These are phyloP conservation scores for Lasiodiplodia theobromae DNA, from an alignment of 2,329 filamentous ascomycete genomes.

Conservation along the genomic window DNA sequence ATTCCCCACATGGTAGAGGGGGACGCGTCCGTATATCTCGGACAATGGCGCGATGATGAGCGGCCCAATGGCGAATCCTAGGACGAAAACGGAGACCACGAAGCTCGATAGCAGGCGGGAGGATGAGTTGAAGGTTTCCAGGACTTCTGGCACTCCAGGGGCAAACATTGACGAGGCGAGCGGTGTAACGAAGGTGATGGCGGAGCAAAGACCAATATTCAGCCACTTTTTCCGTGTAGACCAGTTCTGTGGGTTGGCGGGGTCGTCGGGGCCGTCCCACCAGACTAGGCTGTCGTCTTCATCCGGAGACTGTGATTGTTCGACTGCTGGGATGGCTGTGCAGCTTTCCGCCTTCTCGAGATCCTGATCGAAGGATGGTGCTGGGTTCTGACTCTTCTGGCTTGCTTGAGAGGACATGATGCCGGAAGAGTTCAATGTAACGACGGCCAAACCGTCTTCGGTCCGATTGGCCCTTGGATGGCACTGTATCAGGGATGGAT, in stretches of 20 bases:
- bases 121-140: constrained; percentile 33
- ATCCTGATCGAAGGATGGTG: neutral
- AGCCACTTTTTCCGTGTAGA: constrained; percentile 38
- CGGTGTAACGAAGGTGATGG: constrained; percentile 40
- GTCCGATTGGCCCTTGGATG: neutral
- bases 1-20: constrained; percentile 35
- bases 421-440: neutral
- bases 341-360: neutral
- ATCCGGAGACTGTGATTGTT: neutral
- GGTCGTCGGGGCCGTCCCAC: constrained; percentile 33
- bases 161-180: constrained; percentile 39
- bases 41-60: constrained; percentile 40
- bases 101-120: constrained; percentile 34
- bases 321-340: neutral
- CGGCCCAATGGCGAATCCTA: constrained; percentile 39
- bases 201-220: constrained; percentile 41
- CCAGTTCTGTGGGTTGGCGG: constrained; percentile 39
- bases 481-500: neutral
- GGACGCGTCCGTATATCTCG: constrained; percentile 38
- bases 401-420: neutral
- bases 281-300: constrained; percentile 7
- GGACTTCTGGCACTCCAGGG: constrained; percentile 36
- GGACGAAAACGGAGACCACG: constrained; percentile 38
- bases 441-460: neutral
- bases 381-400: neutral